Conservation (phyloP, 2,329 filamentous ascomycete genomes). For the Hysterium pulicare region DNA sequence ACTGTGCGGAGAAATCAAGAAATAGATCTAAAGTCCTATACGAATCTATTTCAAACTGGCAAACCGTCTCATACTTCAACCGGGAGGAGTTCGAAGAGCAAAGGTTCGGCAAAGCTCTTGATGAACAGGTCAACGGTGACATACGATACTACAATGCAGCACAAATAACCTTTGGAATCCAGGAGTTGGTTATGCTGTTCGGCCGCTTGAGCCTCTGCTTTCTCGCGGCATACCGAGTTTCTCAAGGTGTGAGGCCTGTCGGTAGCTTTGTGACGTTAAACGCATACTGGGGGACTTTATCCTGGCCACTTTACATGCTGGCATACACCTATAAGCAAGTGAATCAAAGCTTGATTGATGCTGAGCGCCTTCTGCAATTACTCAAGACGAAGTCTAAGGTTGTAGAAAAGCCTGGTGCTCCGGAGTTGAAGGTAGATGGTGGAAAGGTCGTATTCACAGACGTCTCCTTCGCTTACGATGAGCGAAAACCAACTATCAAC, state of each 20-base stretch:
- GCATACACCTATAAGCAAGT: slow-evolving; percentile 7
- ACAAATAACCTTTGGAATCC: slow-evolving; percentile 20
- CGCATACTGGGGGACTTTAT: slow-evolving; percentile 52
- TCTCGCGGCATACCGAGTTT: slow-evolving; percentile 49
- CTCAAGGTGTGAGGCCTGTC: slow-evolving; percentile 43
- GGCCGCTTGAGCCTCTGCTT: slow-evolving; percentile 29
- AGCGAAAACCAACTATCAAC: slow-evolving; percentile 45
- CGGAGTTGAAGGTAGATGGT: slow-evolving; percentile 37
- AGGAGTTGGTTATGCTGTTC: slow-evolving; percentile 33
- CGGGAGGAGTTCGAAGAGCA: slow-evolving; percentile 49
- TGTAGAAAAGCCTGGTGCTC: slow-evolving; percentile 3
- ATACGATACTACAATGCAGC: slow-evolving; percentile 5
- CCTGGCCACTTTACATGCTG: neutral
- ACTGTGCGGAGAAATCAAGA: slow-evolving; percentile 37
- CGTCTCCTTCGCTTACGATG: slow-evolving; percentile 52
- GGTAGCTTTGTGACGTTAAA: slow-evolving; percentile 60
- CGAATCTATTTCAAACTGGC: slow-evolving; percentile 55
- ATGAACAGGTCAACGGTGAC: slow-evolving; percentile 19
- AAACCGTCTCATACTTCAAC: slow-evolving; percentile 55
- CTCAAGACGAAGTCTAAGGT: slow-evolving; percentile 10
- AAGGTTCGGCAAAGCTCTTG: slow-evolving; percentile 39
- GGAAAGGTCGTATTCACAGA: slow-evolving; percentile 50
- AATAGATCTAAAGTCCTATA: slow-evolving; percentile 50
- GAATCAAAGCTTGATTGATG: slow-evolving; percentile 11
- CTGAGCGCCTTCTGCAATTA: slow-evolving; percentile 12